These are phyloP conservation scores for Pseudogymnoascus sp. DNA, from an alignment of 2,329 filamentous ascomycete species.

Conservation along the genomic window DNA sequence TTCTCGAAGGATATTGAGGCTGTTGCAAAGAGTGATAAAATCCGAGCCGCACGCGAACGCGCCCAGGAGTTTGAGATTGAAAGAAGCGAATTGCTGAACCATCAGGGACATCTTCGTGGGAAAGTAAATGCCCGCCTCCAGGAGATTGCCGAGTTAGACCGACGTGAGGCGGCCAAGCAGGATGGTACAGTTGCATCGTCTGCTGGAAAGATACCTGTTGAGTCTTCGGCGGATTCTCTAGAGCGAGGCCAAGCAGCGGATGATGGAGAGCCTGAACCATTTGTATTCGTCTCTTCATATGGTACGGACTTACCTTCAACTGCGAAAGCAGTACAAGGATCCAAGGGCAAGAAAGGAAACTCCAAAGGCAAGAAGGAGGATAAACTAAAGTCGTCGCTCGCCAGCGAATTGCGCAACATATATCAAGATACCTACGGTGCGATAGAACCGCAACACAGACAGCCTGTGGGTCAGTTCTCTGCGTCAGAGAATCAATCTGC, in stretches of 20 bases:
- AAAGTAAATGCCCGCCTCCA: conserved; percentile 15
- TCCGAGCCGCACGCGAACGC: conserved; percentile 14
- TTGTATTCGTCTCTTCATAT: conserved; percentile 8
- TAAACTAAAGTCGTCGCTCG: conserved; percentile 27
- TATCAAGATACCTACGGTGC: conserved; percentile 37
- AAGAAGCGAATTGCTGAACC: conserved; percentile 20
- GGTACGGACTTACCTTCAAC: conserved; percentile 4
- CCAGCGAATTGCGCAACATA: conserved; percentile 33
- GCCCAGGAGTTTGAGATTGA: conserved; percentile 21
- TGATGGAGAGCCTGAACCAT: background rate
- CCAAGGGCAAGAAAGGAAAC: background rate
- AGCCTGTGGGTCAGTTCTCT: conserved; percentile 14
- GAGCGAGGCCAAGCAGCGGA: background rate
- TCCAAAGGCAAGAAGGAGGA: conserved; percentile 8
- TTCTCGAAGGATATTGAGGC: conserved; percentile 5
- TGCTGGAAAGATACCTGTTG: conserved; percentile 31
- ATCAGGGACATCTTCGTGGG: conserved; percentile 17
- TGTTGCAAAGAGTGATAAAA: conserved; percentile 12
- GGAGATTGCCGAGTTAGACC: conserved; percentile 15
- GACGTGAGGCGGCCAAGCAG: background rate
- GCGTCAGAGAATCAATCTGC: background rate
- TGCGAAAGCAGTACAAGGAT: conserved; percentile 20
- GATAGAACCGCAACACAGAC: conserved; percentile 29
- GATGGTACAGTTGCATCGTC: too few species aligned
- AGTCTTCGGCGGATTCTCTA: background rate